A percentile compares a stretch with the other conserved stretches of the same genome.
phyloP scores from a whole-genome alignment of 495 filamentous ascomycete species.

The Penicillium canariense region DNA sequence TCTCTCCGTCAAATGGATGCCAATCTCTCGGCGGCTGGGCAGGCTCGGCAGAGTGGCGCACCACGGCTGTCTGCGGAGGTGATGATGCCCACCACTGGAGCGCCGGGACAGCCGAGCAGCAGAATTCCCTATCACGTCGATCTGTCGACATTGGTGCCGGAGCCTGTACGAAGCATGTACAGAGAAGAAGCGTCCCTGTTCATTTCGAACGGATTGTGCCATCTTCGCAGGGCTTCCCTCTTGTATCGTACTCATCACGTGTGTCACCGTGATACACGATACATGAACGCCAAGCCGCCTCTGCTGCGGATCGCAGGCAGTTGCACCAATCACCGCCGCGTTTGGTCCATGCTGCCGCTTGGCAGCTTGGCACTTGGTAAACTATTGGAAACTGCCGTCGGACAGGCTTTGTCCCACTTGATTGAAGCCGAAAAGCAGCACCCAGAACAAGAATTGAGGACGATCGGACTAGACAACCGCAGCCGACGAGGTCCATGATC shows the following conservation, averaged over 20 bases:
- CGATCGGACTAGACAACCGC: background rate
- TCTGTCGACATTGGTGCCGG: too few species aligned
- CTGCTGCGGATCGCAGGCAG: conserved; percentile 28
- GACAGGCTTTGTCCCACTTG: conserved; percentile 12
- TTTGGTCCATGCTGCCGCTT: conserved; percentile 28
- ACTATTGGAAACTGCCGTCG: conserved; percentile 16
- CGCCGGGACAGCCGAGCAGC: too few species aligned
- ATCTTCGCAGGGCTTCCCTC: too few species aligned
- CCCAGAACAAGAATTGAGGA: background rate
- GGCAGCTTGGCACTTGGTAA: conserved; percentile 39
- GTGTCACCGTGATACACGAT: conserved; percentile 7
- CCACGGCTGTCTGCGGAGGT: background rate
- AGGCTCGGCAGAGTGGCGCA: conserved; percentile 21
- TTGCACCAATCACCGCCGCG: conserved; percentile 19
- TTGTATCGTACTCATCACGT: too few species aligned
- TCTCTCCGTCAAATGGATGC: conserved; percentile 17
- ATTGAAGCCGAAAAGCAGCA: conserved; percentile 10
- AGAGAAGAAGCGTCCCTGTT: too few species aligned
- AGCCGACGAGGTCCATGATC: background rate
- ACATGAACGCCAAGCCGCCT: conserved; percentile 19
- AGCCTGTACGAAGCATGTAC: too few species aligned
- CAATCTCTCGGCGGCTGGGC: conserved; percentile 39
- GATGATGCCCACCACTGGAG: background rate
- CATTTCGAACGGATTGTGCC: too few species aligned
- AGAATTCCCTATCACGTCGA: too few species aligned